A percentile compares a stretch with the other conserved stretches of the same genome.
Evolutionary conservation across 495 filamentous ascomycete species (phyloP).

Genomic region (Podospora fimiseda): DNA sequence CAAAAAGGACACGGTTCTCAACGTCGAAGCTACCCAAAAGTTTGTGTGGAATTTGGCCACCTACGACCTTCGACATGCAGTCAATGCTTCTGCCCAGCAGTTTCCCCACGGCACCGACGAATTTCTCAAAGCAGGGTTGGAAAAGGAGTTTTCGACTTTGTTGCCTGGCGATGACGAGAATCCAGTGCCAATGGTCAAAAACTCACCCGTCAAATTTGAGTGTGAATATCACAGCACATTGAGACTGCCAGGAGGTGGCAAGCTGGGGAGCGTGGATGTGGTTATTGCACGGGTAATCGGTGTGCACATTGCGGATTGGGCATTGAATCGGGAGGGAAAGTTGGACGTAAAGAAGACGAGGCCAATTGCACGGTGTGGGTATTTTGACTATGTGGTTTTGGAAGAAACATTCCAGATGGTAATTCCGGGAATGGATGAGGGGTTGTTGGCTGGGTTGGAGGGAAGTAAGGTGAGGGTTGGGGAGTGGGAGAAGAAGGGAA

Average conservation of each 20-base stretch:
- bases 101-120: constrained; percentile 43
- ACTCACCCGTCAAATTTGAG: constrained; percentile 51
- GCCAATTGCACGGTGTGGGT: constrained; percentile 55
- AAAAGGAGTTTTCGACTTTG: constrained; percentile 34
- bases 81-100: constrained; percentile 46
- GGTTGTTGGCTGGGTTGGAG: constrained; percentile 14
- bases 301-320: constrained; percentile 48
- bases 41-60: constrained; percentile 57
- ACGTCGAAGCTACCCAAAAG: constrained; percentile 45
- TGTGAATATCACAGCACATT: constrained; percentile 49
- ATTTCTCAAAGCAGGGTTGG: constrained; percentile 41
- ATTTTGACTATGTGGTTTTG: constrained; percentile 50
- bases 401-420: constrained; percentile 49
- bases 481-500: neutral
- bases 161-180: constrained; percentile 24
- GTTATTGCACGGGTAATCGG: constrained; percentile 52
- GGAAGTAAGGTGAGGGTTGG: constrained; percentile 7
- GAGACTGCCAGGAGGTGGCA: constrained; percentile 46
- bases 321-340: constrained; percentile 39
- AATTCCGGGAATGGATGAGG: constrained; percentile 25
- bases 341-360: constrained; percentile 48
- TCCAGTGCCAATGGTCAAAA: constrained; percentile 42
- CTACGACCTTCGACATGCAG: constrained; percentile 43
- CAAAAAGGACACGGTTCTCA: constrained; percentile 50
- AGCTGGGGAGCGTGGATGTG: constrained; percentile 48